A percentile compares a stretch with the other conserved stretches of the same genome.
Evolutionary conservation across 2,329 filamentous ascomycete species (phyloP).

Genomic region (Cladophialophora yegresii): DNA sequence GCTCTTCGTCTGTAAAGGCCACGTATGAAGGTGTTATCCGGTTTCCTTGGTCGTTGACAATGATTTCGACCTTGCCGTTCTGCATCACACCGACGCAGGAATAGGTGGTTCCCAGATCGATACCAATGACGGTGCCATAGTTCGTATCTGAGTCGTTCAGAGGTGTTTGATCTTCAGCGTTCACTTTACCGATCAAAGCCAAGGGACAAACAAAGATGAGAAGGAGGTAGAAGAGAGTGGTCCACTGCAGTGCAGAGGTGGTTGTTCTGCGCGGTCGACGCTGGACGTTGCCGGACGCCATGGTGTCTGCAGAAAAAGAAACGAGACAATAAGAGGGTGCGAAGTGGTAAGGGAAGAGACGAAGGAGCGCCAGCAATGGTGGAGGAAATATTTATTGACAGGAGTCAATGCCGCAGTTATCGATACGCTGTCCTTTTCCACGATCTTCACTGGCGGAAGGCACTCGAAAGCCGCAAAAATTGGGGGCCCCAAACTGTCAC

Average conservation of each 20-base stretch:
- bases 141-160: conserved; percentile 58
- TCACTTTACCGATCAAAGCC: conserved; percentile 74
- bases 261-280: conserved; percentile 30
- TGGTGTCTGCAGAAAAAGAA: conserved; percentile 12
- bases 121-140: conserved; percentile 90
- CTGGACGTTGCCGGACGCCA: conserved; percentile 32
- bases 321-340: neutral
- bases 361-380: conserved; percentile 8
- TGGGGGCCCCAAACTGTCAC: neutral
- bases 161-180: conserved; percentile 70
- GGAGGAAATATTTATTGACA: conserved; percentile 31
- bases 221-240: conserved; percentile 85
- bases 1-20: conserved; percentile 94
- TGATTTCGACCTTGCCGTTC: conserved; percentile 90
- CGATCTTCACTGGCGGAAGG: conserved; percentile 18
- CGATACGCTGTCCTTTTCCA: conserved; percentile 33
- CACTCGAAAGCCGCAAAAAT: conserved; percentile 8
- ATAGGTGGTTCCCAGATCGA: conserved; percentile 88
- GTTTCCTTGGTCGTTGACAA: conserved; percentile 96
- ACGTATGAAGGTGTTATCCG: conserved; percentile 95
- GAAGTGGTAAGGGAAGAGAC: conserved; percentile 11
- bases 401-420: conserved; percentile 23
- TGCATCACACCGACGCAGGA: conserved; percentile 94
- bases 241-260: conserved; percentile 67
- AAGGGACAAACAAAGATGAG: conserved; percentile 83